Evolutionary conservation across 2,329 filamentous ascomycete genomes (phyloP), one percentile per base, ranked within the genome.

Genomic region (Emericellopsis atlantica): DNA sequence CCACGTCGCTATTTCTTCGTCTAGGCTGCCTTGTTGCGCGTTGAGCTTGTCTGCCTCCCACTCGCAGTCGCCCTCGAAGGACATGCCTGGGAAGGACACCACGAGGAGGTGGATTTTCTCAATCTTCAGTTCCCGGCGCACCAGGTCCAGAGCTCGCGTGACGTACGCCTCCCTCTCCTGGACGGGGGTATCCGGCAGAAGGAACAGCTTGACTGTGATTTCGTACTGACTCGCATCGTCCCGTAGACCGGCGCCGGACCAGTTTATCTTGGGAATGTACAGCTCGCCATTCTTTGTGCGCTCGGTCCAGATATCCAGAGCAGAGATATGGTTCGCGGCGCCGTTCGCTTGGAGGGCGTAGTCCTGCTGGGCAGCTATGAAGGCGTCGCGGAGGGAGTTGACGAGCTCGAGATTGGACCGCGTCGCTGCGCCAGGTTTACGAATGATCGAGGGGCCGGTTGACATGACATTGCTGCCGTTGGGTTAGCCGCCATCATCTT

Each of bases 161-260:
- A 84, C 83, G 55, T 95, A 81, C 41, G 69, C 67, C 49, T 74
- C 75, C 44, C 90, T 77, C 48, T 78, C 65, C 15, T 71, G 69
- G 2, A 76, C 64, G 9, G 80, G 70, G 40, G 85, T 75, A 15
- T 74, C 76, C 2, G 87, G 83, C 23, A 96, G 72, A 61, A 92
- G 93, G 68, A 98, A 98, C 18, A 98, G 65, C 64, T 98, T 98
- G 45, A 92, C 81, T 1, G 90, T 95, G 54, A 95, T 88, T 56
- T 95, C 88, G 66, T 98, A 98, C 50, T 88, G 80, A 44, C 74
- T 70, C 22, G 82, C 70, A 50, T 94, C 88, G 56, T 98, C 92
- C 26, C 77, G 70, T 36, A 98, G 67, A 0, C 83, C 82, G 4
- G 76, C 77, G 24, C 74, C 65, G 11, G 75, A 67, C 69, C 82